Conservation (phyloP, 106 monocot species). For the Alisma plantagoaquatica region DNA sequence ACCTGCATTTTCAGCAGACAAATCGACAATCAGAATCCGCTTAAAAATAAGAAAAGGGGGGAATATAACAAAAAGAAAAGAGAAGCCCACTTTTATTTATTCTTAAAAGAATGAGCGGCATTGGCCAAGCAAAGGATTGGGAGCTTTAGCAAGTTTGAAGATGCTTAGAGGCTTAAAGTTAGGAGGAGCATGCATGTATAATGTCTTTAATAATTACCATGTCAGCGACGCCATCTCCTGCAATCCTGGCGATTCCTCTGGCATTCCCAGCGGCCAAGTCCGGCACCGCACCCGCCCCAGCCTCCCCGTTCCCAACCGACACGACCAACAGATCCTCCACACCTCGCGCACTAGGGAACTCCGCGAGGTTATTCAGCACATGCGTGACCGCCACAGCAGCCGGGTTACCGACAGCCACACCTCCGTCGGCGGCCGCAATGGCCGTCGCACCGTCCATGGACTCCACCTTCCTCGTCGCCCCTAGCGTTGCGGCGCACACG, state of each 20-base stretch:
- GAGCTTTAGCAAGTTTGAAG: no score
- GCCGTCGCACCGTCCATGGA: conserved; percentile 6
- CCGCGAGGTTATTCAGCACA: neutral
- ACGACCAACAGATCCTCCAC: conserved; percentile 1
- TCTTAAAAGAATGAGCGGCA: neutral
- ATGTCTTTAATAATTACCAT: neutral
- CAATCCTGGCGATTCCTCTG: conserved; percentile 9
- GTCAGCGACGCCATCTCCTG: conserved; percentile 18
- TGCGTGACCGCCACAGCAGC: conserved; percentile 3
- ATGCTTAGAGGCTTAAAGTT: no score
- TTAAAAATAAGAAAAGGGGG: neutral
- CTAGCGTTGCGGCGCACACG: conserved; percentile 37
- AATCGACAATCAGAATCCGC: neutral
- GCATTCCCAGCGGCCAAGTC: no score
- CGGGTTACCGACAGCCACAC: conserved; percentile 3
- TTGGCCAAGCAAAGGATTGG: neutral
- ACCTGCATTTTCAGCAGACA: neutral
- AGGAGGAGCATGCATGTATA: neutral
- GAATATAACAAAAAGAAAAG: neutral
- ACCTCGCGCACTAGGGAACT: neutral
- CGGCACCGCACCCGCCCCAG: neutral
- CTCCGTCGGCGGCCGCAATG: conserved; percentile 3
- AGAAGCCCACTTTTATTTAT: neutral
- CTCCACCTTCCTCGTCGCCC: neutral
- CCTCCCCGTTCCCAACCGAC: conserved; percentile 1